Percentiles rank a stretch among this genome's conserved stretches.
phyloP scores from a whole-genome alignment of 164 flowering plant species.

The Annona squamosa region DNA sequence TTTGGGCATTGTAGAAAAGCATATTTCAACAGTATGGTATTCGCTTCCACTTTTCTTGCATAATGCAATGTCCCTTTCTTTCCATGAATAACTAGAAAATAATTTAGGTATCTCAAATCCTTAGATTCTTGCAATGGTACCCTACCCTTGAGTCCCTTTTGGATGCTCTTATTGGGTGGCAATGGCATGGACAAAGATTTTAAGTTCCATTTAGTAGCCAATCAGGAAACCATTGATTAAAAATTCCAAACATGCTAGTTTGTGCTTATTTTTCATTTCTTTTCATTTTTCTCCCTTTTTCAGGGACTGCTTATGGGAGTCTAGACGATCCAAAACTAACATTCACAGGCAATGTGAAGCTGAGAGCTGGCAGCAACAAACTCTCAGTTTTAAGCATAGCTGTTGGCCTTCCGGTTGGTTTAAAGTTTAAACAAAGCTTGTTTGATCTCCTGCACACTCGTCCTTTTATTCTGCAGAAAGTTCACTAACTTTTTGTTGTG shows the following conservation, averaged over 20 bases:
- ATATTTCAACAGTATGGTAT: neutral
- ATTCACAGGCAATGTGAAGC: conserved; percentile 40
- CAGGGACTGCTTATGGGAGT: conserved; percentile 76
- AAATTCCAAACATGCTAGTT: neutral
- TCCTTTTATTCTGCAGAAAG: neutral
- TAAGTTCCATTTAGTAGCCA: neutral
- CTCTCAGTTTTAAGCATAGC: conserved; percentile 71
- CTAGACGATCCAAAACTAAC: conserved; percentile 54
- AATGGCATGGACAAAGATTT: neutral
- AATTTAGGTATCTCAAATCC: neutral
- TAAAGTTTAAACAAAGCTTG: neutral
- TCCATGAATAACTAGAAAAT: neutral
- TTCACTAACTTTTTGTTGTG: neutral
- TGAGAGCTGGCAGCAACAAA: conserved; percentile 68
- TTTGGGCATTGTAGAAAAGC: neutral
- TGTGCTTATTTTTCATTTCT: neutral
- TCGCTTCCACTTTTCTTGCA: neutral
- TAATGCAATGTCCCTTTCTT: neutral
- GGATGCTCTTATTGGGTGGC: neutral
- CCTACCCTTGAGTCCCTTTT: neutral
- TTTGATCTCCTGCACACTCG: neutral
- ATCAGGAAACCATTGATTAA: neutral
- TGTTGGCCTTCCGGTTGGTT: conserved; percentile 85
- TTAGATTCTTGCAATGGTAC: neutral
- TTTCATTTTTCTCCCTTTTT: conserved; percentile 2